These are phyloP conservation scores for Claviceps quebecensis DNA, from an alignment of 2,329 filamentous ascomycete genomes.

Conservation along the genomic window DNA sequence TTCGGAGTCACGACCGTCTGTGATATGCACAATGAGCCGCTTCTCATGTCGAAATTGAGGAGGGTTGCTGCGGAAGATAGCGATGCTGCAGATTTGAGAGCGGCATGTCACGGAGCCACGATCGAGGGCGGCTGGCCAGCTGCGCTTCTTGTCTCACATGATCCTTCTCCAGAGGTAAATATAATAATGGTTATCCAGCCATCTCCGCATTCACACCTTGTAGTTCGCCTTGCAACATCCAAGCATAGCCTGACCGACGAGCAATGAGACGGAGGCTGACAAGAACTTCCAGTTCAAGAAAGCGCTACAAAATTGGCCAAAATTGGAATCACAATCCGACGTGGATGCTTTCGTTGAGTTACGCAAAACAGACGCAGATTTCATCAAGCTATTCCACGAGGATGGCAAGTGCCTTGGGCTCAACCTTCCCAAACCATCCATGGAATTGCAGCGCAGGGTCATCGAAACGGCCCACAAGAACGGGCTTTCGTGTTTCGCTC, in stretches of 20 bases:
- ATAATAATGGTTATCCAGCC: too few species aligned
- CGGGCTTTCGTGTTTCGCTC: conserved; percentile 14
- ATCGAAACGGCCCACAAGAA: conserved; percentile 21
- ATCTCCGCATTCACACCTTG: neutral
- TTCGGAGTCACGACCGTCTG: conserved; percentile 38
- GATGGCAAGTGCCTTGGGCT: conserved; percentile 25
- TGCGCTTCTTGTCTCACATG: conserved; percentile 1
- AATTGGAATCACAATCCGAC: conserved; percentile 20
- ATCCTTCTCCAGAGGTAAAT: conserved; percentile 5
- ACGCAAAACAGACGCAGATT: conserved; percentile 27
- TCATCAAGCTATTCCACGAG: conserved; percentile 39
- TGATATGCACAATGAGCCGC: conserved; percentile 31
- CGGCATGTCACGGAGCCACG: conserved; percentile 31
- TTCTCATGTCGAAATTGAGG: conserved; percentile 17
- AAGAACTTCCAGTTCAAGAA: conserved; percentile 17
- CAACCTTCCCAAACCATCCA: conserved; percentile 22
- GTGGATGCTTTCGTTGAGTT: conserved; percentile 27
- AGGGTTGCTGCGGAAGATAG: conserved; percentile 10
- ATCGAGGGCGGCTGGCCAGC: conserved; percentile 38
- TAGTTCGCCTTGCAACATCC: neutral
- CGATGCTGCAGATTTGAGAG: conserved; percentile 33
- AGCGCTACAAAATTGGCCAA: conserved; percentile 25
- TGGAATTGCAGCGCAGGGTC: conserved; percentile 30
- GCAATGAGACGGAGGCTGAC: neutral
- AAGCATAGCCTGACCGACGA: too few species aligned